These are phyloP conservation scores for Monosporascus sp. DNA, from an alignment of 2,329 filamentous ascomycete species.

Conservation along the genomic window DNA sequence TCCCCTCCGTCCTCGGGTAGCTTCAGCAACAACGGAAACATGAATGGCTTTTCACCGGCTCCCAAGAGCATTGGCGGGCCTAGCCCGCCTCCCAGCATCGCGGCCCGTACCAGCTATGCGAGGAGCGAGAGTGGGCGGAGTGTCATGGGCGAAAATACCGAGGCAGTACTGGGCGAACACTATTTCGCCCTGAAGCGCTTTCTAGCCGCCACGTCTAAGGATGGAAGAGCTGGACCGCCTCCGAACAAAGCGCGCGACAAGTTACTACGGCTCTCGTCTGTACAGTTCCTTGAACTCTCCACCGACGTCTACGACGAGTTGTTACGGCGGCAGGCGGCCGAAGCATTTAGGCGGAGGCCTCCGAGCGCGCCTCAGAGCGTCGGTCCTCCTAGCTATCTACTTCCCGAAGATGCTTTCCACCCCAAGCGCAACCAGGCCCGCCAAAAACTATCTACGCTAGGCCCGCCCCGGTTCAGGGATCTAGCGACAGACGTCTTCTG, in stretches of 20 bases:
- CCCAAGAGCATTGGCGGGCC: slow-evolving; percentile 57
- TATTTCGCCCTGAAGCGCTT: slow-evolving; percentile 75
- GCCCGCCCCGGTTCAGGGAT: slow-evolving; percentile 80
- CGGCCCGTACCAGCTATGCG: slow-evolving; percentile 74
- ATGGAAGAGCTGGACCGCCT: slow-evolving; percentile 68
- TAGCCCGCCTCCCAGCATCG: slow-evolving; percentile 85
- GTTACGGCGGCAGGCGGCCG: slow-evolving; percentile 64
- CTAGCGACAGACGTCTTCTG: slow-evolving; percentile 94
- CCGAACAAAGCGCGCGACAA: slow-evolving; percentile 93
- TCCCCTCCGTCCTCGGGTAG: slow-evolving; percentile 67
- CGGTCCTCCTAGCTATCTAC: slow-evolving; percentile 64
- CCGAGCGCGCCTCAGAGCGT: slow-evolving; percentile 45
- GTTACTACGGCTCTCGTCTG: slow-evolving; percentile 77
- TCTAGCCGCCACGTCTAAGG: slow-evolving; percentile 63
- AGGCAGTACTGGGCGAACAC: slow-evolving; percentile 67
- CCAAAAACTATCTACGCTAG: slow-evolving; percentile 87
- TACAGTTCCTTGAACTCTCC: slow-evolving; percentile 95
- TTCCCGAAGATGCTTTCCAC: slow-evolving; percentile 86
- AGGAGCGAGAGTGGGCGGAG: slow-evolving; percentile 61
- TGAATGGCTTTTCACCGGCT: slow-evolving; percentile 55
- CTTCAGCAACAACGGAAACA: slow-evolving; percentile 44
- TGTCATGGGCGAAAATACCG: slow-evolving; percentile 54
- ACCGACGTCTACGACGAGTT: slow-evolving; percentile 97
- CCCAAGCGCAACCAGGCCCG: slow-evolving; percentile 97
- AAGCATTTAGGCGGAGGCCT: slow-evolving; percentile 50